phyloP scores from a whole-genome alignment of 768 basidiomycete species.

The Amanita pallidorosea region DNA sequence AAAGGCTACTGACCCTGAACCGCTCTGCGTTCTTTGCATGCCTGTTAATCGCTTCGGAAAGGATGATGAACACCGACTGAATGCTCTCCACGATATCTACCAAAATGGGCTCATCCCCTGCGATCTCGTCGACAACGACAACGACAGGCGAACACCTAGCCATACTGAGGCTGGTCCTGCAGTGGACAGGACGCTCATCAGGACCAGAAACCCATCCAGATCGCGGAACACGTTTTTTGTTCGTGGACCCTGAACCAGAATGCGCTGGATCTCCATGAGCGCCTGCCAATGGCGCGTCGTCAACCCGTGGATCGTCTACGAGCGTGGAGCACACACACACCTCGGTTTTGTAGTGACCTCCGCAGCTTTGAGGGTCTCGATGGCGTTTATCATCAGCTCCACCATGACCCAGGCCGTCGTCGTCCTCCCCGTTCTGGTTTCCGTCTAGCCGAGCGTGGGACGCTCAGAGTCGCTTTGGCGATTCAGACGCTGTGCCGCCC shows the following conservation, averaged over 20 bases:
- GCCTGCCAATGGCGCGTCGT: slow-evolving; percentile 26
- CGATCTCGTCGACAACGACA: slow-evolving; percentile 17
- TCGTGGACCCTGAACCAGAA: slow-evolving; percentile 51
- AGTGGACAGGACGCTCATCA: slow-evolving; percentile 64
- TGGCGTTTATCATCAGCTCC: slow-evolving; percentile 56
- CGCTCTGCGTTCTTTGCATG: slow-evolving; percentile 47
- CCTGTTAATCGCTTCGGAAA: slow-evolving; percentile 51
- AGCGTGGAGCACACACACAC: slow-evolving; percentile 19
- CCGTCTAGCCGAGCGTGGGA: no score
- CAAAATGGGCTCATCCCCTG: slow-evolving; percentile 17
- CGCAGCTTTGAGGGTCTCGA: slow-evolving; percentile 56
- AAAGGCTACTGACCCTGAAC: slow-evolving; percentile 40
- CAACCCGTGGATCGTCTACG: no score
- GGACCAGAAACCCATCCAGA: slow-evolving; percentile 68
- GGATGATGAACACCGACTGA: slow-evolving; percentile 50
- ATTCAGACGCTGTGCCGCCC: no score
- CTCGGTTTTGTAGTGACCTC: slow-evolving; percentile 22
- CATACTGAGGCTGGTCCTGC: slow-evolving; percentile 17
- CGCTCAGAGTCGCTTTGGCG: no score
- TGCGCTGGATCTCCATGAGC: slow-evolving; percentile 53
- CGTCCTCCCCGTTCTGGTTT: slow-evolving; percentile 18
- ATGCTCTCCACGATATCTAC: slow-evolving; percentile 38
- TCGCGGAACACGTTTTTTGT: slow-evolving; percentile 75
- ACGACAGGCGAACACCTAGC: neutral
- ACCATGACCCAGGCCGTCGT: slow-evolving; percentile 49